Percentiles rank a stretch among this genome's conserved stretches.
Evolutionary conservation across 148 eudicot genomes (phyloP).

Genomic region (Selenicereus undatus): DNA sequence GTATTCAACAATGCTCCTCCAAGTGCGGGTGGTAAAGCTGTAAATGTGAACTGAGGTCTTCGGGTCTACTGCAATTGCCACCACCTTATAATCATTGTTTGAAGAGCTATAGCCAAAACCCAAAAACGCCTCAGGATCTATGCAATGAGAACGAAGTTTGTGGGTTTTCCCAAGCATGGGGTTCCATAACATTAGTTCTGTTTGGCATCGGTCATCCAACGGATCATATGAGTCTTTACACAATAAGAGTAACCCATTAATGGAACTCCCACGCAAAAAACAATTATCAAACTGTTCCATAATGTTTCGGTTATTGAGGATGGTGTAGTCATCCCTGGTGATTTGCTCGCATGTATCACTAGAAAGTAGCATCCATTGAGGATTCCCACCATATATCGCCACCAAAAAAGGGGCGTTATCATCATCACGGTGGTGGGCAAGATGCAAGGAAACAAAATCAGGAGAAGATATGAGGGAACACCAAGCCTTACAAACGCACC

Average conservation of each 20-base stretch:
- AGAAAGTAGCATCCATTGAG: not conserved
- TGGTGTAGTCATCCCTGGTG: not conserved
- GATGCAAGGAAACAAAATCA: too few relatives aligned
- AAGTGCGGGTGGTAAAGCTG: not conserved
- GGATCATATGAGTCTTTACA: too few relatives aligned
- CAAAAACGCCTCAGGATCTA: not conserved
- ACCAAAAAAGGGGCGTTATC: too few relatives aligned
- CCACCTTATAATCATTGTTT: not conserved
- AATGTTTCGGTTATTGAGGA: not conserved
- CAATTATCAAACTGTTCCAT: not conserved
- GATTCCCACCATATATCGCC: too few relatives aligned
- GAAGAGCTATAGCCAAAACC: not conserved
- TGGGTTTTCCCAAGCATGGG: not conserved
- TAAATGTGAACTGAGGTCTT: not conserved
- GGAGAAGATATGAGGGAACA: not conserved
- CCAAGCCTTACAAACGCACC: not conserved
- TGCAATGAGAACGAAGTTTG: not conserved
- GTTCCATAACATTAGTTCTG: too few relatives aligned
- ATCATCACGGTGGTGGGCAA: too few relatives aligned
- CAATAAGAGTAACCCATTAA: not conserved
- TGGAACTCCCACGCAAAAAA: not conserved
- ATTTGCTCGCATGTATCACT: not conserved
- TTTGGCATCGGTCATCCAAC: not conserved
- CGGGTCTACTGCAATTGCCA: not conserved
- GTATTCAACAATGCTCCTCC: not conserved